Base-by-base conservation (phyloP, 805 yeast species). In the Lipomyces chichibuensis region DNA sequence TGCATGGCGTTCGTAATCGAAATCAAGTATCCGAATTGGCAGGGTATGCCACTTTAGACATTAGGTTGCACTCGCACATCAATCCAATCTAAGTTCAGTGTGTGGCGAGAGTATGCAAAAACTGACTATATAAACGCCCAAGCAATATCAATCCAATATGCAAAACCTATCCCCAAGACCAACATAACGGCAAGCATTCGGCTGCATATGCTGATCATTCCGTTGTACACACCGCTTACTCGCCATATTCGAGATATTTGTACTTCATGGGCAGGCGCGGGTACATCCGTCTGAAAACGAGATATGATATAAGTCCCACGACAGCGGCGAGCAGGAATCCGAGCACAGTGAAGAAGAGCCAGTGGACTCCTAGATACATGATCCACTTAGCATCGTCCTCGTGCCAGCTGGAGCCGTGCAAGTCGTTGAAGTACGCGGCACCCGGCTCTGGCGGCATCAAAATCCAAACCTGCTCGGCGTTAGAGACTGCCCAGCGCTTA, bases 361-460 rank as follows among this genome's bases (percentile, higher is more conserved):
- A 85, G 77, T 93, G 97, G 70, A 85, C 83, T 20, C 91, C 92
- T 78, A 92, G 79, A 8, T 85, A 80, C 74, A 90, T 87, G 78
- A 92, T 86, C 75, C 91, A 85, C 63, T 86, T 83, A 11, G 97
- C 97, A 77, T 93, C 98, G 71, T 88, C 91, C 74, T 86, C 79
- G 78, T 93, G 98, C 98, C 98, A 93, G 32, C 96, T 90, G 0
- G 96, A 90, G 57, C 98, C 98, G 64, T 85, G 84, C 0, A 91
- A 81, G 64, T 91, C 88, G 52, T 86, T 82, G 77, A 93, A 92
- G 76, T 90, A 78, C 20, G 70, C 71, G 77, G 91, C 90, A 76
- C 89, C 92, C 52, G 80, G 80, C 55, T 66, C 69, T 33, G 69
- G 64, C 3, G 96, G 94, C 80, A 87, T 84, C 73, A 92, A 79